These are phyloP conservation scores for Acacia crassicarpa DNA, from an alignment of 306 rosid species.

Conservation along the genomic window DNA sequence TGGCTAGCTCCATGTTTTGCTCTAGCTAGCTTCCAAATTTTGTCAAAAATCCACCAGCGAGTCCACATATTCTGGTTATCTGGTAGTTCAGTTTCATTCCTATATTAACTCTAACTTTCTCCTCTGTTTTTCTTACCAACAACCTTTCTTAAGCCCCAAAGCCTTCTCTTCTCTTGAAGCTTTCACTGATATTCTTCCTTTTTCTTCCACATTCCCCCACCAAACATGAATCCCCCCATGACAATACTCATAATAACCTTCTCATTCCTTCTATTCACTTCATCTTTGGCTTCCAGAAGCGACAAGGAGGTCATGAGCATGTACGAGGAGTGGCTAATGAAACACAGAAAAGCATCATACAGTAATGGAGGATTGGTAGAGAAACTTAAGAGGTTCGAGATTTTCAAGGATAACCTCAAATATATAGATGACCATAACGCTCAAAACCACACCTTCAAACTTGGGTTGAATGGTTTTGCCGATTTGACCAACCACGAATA, in stretches of 20 bases:
- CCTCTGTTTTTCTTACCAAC: constrained; percentile 16
- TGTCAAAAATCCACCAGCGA: neutral
- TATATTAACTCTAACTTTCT: neutral
- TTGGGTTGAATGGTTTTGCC: constrained; percentile 78
- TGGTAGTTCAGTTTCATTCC: neutral
- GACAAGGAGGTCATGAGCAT: constrained; percentile 55
- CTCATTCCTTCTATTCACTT: constrained; percentile 40
- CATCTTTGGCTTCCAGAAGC: constrained; percentile 37
- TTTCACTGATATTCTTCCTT: neutral
- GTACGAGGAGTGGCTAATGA: constrained; percentile 65
- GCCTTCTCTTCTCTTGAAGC: neutral
- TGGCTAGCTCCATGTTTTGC: neutral
- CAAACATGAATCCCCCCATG: constrained; percentile 37
- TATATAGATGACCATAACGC: constrained; percentile 74
- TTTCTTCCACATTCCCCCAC: neutral
- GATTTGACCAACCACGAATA: constrained; percentile 83
- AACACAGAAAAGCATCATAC: constrained; percentile 56
- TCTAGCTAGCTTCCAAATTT: neutral
- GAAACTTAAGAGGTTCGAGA: constrained; percentile 60
- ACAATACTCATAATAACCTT: constrained; percentile 11
- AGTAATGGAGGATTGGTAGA: constrained; percentile 70
- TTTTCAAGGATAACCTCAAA: constrained; percentile 69
- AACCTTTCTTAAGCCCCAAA: neutral
- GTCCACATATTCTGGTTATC: neutral
- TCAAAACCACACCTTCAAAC: constrained; percentile 53